These are phyloP conservation scores for Neonothopanus nambi DNA, from an alignment of 1,284 basidiomycete species.

Conservation along the genomic window DNA sequence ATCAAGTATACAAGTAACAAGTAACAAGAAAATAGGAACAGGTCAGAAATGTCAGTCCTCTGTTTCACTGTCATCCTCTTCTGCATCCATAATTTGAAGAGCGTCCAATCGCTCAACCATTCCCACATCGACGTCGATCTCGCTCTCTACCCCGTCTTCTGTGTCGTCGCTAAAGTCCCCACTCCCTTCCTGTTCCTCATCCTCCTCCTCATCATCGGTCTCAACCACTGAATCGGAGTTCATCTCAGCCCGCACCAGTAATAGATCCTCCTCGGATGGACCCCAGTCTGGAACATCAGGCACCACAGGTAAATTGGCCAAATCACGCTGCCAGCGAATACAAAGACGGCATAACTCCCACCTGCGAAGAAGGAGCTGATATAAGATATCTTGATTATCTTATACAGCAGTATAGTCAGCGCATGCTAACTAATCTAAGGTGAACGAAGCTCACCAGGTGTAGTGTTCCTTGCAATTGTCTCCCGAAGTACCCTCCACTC, in stretches of 20 bases:
- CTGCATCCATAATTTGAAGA: not conserved
- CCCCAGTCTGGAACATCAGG: not conserved
- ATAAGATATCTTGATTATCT: too few species aligned
- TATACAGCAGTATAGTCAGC: not conserved
- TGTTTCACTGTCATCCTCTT: not conserved
- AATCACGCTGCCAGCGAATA: not conserved
- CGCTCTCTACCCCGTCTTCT: not conserved
- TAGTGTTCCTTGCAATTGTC: not conserved
- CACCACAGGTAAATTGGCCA: not conserved
- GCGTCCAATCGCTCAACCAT: too few species aligned
- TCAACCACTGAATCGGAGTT: too few species aligned
- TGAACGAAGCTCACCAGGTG: too few species aligned
- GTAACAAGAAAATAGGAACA: too few species aligned
- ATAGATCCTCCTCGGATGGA: not conserved
- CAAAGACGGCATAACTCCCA: not conserved
- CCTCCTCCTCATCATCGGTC: too few species aligned
- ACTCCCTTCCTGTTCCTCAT: not conserved
- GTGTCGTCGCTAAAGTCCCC: not conserved
- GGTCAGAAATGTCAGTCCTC: too few species aligned
- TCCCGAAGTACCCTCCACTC: conserved; percentile 7
- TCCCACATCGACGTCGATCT: not conserved
- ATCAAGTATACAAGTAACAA: too few species aligned
- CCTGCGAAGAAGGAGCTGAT: not conserved
- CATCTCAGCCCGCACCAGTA: too few species aligned
- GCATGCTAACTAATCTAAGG: too few species aligned